Percentiles rank a stretch among this genome's conserved stretches.
phyloP scores from a whole-genome alignment of 345 rosid species.

The Sisymbrium irio region DNA sequence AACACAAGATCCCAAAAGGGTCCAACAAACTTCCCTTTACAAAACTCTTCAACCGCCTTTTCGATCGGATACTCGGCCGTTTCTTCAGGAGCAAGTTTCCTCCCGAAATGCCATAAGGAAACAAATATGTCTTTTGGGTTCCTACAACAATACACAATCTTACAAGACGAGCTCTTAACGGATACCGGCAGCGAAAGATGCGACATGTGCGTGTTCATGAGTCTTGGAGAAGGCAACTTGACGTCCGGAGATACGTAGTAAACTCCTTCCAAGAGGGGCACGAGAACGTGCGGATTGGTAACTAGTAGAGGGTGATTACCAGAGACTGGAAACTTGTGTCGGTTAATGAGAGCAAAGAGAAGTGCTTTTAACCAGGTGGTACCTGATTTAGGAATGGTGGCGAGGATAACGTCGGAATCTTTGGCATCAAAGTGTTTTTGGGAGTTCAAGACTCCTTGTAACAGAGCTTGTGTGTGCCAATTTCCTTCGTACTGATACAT shows the following conservation, averaged over 20 bases:
- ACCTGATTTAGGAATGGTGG: conserved; percentile 56
- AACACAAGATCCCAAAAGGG: conserved; percentile 38
- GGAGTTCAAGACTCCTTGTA: conserved; percentile 31
- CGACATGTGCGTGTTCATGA: conserved; percentile 47
- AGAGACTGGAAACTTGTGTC: conserved; percentile 28
- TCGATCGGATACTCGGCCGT: conserved; percentile 32
- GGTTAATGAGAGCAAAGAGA: conserved; percentile 45
- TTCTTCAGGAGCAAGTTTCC: conserved; percentile 34
- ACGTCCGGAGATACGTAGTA: conserved; percentile 19
- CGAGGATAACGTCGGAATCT: conserved; percentile 42
- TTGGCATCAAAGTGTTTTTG: conserved; percentile 43
- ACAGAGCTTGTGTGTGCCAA: conserved; percentile 35
- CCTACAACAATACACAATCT: conserved; percentile 53
- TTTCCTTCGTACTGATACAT: conserved; percentile 47
- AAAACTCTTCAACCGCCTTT: conserved; percentile 44
- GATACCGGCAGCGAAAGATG: conserved; percentile 40
- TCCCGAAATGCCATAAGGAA: conserved; percentile 57
- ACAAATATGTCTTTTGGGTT: conserved; percentile 59
- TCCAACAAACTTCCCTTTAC: conserved; percentile 41
- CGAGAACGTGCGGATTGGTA: conserved; percentile 50
- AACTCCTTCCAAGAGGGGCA: conserved; percentile 46
- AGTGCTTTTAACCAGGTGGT: conserved; percentile 59
- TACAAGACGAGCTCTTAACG: conserved; percentile 36
- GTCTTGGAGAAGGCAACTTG: conserved; percentile 38
- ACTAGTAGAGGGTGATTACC: conserved; percentile 47